Conservation (phyloP, 129 eudicot genomes). For the Flaveria trinervia region DNA sequence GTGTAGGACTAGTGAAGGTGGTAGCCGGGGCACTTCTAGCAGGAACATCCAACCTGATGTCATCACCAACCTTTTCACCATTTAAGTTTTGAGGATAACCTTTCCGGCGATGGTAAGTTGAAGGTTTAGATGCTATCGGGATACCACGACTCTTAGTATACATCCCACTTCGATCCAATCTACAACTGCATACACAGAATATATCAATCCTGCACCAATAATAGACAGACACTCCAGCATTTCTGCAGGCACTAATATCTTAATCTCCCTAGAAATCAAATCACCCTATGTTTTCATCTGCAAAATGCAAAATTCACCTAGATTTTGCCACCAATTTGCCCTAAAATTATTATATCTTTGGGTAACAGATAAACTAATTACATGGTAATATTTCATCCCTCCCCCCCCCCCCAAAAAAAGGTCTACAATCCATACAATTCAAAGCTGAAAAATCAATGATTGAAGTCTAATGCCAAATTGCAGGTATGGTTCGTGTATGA, state of each 20-base stretch:
- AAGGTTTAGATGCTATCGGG: conserved; percentile 38
- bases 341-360: too few species aligned
- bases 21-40: conserved; percentile 77
- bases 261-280: neutral
- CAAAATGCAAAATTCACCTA: too few species aligned
- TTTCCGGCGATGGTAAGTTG: conserved; percentile 59
- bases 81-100: conserved; percentile 39
- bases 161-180: conserved; percentile 33
- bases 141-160: conserved; percentile 31
- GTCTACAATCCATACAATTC: neutral
- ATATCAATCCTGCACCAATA: neutral
- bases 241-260: neutral
- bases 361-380: too few species aligned
- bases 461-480: neutral
- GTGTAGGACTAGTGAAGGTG: conserved; percentile 67
- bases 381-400: too few species aligned
- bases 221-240: neutral
- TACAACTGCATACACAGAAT: conserved; percentile 28
- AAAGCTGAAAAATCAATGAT: neutral
- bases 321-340: too few species aligned
- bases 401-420: neutral
- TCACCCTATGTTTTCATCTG: too few species aligned
- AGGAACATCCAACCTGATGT: conserved; percentile 56
- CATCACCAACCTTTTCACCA: conserved; percentile 31
- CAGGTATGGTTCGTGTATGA: neutral